Conservation (phyloP, 139 green algal genomes). For the Picochlorum sp. region DNA sequence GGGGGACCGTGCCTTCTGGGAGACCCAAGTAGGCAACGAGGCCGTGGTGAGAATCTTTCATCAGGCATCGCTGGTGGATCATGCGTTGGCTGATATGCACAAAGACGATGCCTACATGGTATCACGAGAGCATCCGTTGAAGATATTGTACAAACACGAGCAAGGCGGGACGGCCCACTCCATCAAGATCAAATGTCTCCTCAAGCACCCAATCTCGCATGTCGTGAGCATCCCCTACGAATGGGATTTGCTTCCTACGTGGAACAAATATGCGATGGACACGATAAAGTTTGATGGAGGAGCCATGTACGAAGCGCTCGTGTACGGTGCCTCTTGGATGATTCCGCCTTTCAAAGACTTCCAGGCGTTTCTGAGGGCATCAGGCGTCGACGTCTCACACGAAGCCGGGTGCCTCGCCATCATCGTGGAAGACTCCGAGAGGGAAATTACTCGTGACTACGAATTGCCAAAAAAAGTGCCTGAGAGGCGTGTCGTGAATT, state of each 20-base stretch:
- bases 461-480: background rate
- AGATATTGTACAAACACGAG: slow-evolving; percentile 20
- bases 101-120: slow-evolving; percentile 19
- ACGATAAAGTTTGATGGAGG: slow-evolving; percentile 15
- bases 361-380: slow-evolving; percentile 9
- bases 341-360: slow-evolving; percentile 19
- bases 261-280: slow-evolving; percentile 28
- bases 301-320: slow-evolving; percentile 12
- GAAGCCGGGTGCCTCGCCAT: slow-evolving; percentile 21
- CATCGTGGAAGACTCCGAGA: background rate
- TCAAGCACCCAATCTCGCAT: slow-evolving; percentile 17
- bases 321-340: slow-evolving; percentile 32
- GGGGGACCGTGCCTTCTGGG: no score
- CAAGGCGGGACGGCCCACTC: slow-evolving; percentile 13
- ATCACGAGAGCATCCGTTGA: slow-evolving; percentile 6
- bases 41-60: background rate
- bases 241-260: slow-evolving; percentile 24
- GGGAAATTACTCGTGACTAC: background rate
- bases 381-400: slow-evolving; percentile 17
- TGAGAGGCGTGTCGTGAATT: slow-evolving; percentile 15
- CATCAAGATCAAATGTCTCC: slow-evolving; percentile 15
- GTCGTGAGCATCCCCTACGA: slow-evolving; percentile 22
- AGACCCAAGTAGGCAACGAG: no score
- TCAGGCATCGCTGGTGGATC: background rate
- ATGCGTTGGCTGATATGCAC: slow-evolving; percentile 8